A percentile compares a stretch with the other conserved stretches of the same genome.
These are phyloP conservation scores for Panaeolus papilionaceus DNA, from an alignment of 768 basidiomycete genomes.

Conservation along the genomic window DNA sequence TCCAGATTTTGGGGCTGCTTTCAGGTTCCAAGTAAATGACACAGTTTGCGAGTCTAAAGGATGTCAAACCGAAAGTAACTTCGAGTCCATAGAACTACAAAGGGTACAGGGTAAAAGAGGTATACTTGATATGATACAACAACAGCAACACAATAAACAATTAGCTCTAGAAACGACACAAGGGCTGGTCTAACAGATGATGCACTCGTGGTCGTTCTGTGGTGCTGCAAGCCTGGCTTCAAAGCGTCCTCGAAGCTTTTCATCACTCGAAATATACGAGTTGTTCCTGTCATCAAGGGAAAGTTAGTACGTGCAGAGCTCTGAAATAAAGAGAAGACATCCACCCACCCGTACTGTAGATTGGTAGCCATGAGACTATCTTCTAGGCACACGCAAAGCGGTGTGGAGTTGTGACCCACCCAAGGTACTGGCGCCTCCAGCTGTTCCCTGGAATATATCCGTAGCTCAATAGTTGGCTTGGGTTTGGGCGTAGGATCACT, in stretches of 20 bases:
- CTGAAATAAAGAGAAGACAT: neutral
- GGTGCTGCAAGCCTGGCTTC: slow-evolving; percentile 51
- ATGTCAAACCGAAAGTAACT: neutral
- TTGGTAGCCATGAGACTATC: slow-evolving; percentile 48
- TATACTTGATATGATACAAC: neutral
- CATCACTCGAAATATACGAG: slow-evolving; percentile 53
- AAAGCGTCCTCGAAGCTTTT: slow-evolving; percentile 48
- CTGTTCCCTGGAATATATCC: slow-evolving; percentile 38
- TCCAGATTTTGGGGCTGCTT: neutral
- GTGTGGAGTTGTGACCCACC: slow-evolving; percentile 20
- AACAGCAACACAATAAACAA: neutral
- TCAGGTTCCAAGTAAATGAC: too few species aligned
- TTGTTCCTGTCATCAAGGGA: slow-evolving; percentile 41
- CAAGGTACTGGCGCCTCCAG: slow-evolving; percentile 32
- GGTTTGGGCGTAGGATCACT: slow-evolving; percentile 24
- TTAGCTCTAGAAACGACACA: neutral
- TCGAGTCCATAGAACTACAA: neutral
- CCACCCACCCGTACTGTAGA: slow-evolving; percentile 60
- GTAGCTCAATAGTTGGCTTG: slow-evolving; percentile 42
- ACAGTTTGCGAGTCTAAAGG: too few species aligned
- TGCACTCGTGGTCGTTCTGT: slow-evolving; percentile 47
- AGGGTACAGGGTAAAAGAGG: neutral
- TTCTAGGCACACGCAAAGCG: slow-evolving; percentile 48
- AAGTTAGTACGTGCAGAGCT: neutral
- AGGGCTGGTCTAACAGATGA: slow-evolving; percentile 42